Percentiles rank a stretch among this genome's conserved stretches.
Evolutionary conservation across 2,329 filamentous ascomycete genomes (phyloP).

Genomic region (Xylariaceae sp.): DNA sequence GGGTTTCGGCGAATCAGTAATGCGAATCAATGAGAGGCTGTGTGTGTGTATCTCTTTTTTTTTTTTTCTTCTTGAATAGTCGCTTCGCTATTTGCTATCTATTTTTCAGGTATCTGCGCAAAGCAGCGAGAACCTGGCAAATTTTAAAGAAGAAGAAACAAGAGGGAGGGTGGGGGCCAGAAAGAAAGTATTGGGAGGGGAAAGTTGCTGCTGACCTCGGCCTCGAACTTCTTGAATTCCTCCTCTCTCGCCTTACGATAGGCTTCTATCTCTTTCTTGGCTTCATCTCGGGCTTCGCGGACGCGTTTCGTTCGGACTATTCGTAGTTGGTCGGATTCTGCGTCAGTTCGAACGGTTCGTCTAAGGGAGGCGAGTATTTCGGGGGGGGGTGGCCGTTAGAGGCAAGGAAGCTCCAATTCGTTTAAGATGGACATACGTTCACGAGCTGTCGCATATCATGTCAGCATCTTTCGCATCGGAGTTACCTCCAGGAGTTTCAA

Average conservation of each 20-base stretch:
- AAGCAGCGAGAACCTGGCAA: not conserved
- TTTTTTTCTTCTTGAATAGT: not conserved
- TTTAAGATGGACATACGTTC: slow-evolving; percentile 9
- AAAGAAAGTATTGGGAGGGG: not conserved
- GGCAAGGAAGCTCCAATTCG: slow-evolving; percentile 3
- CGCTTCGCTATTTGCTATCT: not conserved
- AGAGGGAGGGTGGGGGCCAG: not conserved
- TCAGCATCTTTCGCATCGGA: not conserved
- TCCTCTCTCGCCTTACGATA: slow-evolving; percentile 87
- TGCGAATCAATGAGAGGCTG: no score
- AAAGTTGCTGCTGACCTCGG: slow-evolving; percentile 43
- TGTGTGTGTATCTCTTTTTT: no score
- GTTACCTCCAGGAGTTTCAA: no score
- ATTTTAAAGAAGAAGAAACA: not conserved
- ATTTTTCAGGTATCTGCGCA: not conserved
- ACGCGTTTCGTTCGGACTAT: slow-evolving; percentile 85
- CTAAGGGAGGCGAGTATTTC: not conserved
- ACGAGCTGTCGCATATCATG: slow-evolving; percentile 10
- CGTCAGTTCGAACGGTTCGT: not conserved
- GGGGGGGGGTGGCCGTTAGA: not conserved
- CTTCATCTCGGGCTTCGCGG: slow-evolving; percentile 92
- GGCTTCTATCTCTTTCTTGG: slow-evolving; percentile 94
- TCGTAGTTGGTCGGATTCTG: slow-evolving; percentile 19
- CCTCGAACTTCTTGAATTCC: slow-evolving; percentile 92
- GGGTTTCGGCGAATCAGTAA: slow-evolving; percentile 5